A percentile compares a stretch with the other conserved stretches of the same genome.
Conservation (phyloP, 73 alveolate genomes). For the Paramecium pentaurelia region DNA sequence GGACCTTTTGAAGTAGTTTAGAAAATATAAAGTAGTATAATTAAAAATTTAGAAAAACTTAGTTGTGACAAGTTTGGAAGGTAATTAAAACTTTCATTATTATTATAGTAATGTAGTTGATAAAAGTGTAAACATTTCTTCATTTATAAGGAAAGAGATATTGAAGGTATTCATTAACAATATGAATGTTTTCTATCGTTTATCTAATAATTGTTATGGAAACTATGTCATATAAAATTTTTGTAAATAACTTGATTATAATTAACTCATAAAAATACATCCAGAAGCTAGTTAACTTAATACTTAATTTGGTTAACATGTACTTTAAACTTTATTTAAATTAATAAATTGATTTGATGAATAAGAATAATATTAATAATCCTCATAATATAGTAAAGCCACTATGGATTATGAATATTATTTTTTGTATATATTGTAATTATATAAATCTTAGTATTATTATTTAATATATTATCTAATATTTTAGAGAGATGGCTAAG, state of each 20-base stretch:
- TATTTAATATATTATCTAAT: neutral
- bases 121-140: neutral
- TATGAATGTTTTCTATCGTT: neutral
- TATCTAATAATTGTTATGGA: neutral
- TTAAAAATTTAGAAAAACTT: neutral
- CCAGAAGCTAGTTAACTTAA: neutral
- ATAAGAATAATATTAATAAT: neutral
- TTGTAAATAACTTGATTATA: conserved; percentile 4
- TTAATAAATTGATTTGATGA: neutral
- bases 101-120: neutral
- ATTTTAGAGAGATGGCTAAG: neutral
- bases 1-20: neutral
- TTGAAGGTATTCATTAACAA: neutral
- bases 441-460: neutral
- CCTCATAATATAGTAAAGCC: neutral
- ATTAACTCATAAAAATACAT: neutral
- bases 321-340: neutral
- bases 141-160: neutral
- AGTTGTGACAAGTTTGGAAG: conserved; percentile 17
- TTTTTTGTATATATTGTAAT: neutral
- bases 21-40: neutral
- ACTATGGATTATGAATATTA: neutral
- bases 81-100: neutral
- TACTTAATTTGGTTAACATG: neutral
- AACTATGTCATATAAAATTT: neutral